Evolutionary conservation across 208 protist genomes (phyloP), one percentile per base, ranked within the genome.

Genomic region (Leishmania major): DNA sequence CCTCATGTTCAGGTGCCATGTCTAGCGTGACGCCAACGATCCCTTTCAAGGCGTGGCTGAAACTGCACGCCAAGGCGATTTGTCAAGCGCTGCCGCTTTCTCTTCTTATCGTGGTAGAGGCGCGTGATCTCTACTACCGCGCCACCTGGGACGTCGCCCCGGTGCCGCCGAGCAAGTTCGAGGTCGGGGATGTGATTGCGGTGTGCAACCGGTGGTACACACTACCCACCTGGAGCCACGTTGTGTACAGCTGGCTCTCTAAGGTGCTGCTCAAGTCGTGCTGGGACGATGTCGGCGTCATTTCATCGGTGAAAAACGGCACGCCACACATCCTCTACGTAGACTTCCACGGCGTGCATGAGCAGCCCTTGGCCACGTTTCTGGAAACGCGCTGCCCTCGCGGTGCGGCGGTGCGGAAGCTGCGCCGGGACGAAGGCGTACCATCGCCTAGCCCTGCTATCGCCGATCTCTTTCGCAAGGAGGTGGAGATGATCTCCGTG

Each of bases 201-300:
- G 84, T 98, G 66, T 94, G 92, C 86, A 98, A 98, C 74, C 92
- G 95, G 8, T 98, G 95, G 93, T 97, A 97, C 89, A 94, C 91
- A 45, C 87, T 98, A 62, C 93, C 95, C 17, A 90, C 92, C 37
- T 96, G 88, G 89, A 62, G 82, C 57, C 95, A 98, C 60, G 78
- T 89, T 49, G 25, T 92, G 53, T 96, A 96, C 87, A 96, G 91
- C 79, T 81, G 94, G 60, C 43, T 94, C 31, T 94, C 89, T 51
- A 98, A 98, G 85, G 89, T 92, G 47, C 84, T 96, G 28, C 78
- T 96, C n/a, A 98, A 96, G 87, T 94, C 91, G 1, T 85, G 84
- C 57, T 98, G 93, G 92, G 95, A 98, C 81, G 95, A 98, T 78
- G 91, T 96, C 22, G 93, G 84, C n/a, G 90, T 98, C 71, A 88